Conservation (phyloP, 768 basidiomycete species). For the Xanthoconium purpureum region DNA sequence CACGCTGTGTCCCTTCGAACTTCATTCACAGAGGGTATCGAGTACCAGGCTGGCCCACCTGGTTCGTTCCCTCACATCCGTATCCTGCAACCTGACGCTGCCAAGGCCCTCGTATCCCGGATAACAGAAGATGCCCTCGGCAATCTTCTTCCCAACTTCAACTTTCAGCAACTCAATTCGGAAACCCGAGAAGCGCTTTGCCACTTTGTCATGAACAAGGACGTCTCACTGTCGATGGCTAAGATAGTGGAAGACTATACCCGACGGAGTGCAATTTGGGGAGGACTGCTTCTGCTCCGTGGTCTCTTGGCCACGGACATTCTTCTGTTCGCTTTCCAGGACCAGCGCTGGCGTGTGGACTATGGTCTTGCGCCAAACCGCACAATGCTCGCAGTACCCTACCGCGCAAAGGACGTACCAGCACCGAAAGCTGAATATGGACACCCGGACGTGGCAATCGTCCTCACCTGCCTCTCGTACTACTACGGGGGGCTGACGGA, state of each 20-base stretch:
- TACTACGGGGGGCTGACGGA: slow-evolving; percentile 35
- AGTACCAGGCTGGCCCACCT: not conserved
- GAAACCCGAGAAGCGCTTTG: not conserved
- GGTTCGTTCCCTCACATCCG: slow-evolving; percentile 21
- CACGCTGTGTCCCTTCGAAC: not conserved
- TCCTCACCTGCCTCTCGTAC: slow-evolving; percentile 38
- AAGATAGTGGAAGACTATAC: slow-evolving; percentile 3
- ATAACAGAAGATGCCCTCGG: slow-evolving; percentile 4
- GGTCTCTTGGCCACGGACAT: slow-evolving; percentile 29
- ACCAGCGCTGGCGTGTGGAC: slow-evolving; percentile 39
- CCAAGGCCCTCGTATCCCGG: not conserved
- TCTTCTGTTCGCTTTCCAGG: slow-evolving; percentile 6
- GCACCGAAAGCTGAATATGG: slow-evolving; percentile 39
- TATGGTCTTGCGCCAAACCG: slow-evolving; percentile 34
- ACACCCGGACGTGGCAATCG: slow-evolving; percentile 36
- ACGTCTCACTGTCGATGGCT: not conserved
- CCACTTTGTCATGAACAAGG: not conserved
- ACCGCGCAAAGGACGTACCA: slow-evolving; percentile 39
- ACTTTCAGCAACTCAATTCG: slow-evolving; percentile 8
- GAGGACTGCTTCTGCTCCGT: slow-evolving; percentile 40
- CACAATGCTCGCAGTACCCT: slow-evolving; percentile 37
- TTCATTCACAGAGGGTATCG: not conserved
- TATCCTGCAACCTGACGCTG: slow-evolving; percentile 1
- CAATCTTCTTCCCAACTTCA: slow-evolving; percentile 9
- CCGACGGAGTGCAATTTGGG: slow-evolving; percentile 29